Evolutionary conservation across 2,329 filamentous ascomycete species (phyloP), one percentile per base, ranked within the genome.

Genomic region (Hypoxylon sp.): DNA sequence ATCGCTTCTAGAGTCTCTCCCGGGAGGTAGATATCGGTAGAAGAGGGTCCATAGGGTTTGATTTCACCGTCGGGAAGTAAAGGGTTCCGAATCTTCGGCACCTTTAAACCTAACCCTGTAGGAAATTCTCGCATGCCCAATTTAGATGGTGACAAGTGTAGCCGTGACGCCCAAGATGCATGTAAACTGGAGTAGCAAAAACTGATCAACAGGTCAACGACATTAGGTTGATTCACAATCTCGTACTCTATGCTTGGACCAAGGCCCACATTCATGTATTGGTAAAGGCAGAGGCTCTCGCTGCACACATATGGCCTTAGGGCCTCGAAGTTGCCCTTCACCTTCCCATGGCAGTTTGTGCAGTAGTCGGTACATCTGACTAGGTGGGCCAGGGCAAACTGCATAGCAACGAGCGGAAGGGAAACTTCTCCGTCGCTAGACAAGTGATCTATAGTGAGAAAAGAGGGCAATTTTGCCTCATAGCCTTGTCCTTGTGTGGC

Each of bases 231-330:
- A 11, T 88, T 87, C 27, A 92, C 75, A 21, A 98, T 92, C 75
- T 97, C 93, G 76, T 94, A 89, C 77, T 98, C 94, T 62, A 97
- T 89, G 73, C 89, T 93, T 1, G 93, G 92, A 0, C 94, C 94
- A 74, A 97, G 91, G 0, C 93, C 93, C n/a, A 97, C 83, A 15
- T 88, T 85, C 85, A 97, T 92, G 80, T 96, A 97, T 76, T 98
- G 94, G 75, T 92, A 97, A 3, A 97, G 82, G 75, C 94, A 98
- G 2, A 98, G 83, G 1, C 86, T 83, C 11, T 88, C 86, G 21
- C 88, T 87, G 79, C 94, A 98, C 48, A 97, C 93, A 67, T 92
- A 93, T 2, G 92, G 92, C 72, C 92, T 93, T 66, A 94, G 82
- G 1, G 91, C 88, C 73, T 91, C 88, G 39, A 95, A 89, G 0